Evolutionary conservation across 1,139 yeast species (phyloP).

Genomic region (Suzukiozyma palmioleophila): DNA sequence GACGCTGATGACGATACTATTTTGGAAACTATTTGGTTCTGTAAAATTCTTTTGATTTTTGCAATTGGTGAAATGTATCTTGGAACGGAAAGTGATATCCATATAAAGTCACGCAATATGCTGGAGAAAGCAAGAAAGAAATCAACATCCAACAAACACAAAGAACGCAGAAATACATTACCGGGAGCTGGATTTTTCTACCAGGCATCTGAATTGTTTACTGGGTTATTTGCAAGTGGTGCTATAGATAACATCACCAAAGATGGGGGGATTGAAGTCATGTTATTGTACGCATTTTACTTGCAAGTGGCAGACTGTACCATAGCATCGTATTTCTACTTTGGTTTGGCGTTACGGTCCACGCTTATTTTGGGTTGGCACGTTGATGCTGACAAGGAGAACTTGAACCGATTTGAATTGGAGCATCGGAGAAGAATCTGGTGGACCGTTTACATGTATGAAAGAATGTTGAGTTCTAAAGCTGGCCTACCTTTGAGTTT

Average conservation of each 20-base stretch:
- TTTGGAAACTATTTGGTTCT: conserved; percentile 75
- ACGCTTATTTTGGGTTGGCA: conserved; percentile 78
- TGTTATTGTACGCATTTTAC: conserved; percentile 73
- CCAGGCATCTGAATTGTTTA: conserved; percentile 70
- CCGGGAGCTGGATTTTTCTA: conserved; percentile 78
- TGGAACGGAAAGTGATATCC: conserved; percentile 57
- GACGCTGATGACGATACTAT: conserved; percentile 54
- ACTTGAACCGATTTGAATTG: conserved; percentile 57
- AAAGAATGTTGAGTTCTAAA: conserved; percentile 78
- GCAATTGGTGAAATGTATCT: conserved; percentile 85
- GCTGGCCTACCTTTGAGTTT: conserved; percentile 80
- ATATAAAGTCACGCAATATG: conserved; percentile 32
- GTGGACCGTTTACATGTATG: conserved; percentile 93
- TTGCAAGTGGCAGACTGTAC: conserved; percentile 84
- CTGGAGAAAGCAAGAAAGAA: conserved; percentile 24
- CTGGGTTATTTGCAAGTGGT: conserved; percentile 75
- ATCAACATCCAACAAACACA: conserved; percentile 9
- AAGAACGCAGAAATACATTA: conserved; percentile 32
- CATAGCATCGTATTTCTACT: conserved; percentile 74
- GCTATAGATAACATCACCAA: conserved; percentile 71
- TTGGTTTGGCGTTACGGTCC: conserved; percentile 74
- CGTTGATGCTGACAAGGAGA: conserved; percentile 72
- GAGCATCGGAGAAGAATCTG: conserved; percentile 81
- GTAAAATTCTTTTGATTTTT: conserved; percentile 68
- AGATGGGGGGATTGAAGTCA: conserved; percentile 80